A percentile compares a stretch with the other conserved stretches of the same genome.
These are phyloP conservation scores for Claviceps spartinae DNA, from an alignment of 2,329 filamentous ascomycete genomes.

Conservation along the genomic window DNA sequence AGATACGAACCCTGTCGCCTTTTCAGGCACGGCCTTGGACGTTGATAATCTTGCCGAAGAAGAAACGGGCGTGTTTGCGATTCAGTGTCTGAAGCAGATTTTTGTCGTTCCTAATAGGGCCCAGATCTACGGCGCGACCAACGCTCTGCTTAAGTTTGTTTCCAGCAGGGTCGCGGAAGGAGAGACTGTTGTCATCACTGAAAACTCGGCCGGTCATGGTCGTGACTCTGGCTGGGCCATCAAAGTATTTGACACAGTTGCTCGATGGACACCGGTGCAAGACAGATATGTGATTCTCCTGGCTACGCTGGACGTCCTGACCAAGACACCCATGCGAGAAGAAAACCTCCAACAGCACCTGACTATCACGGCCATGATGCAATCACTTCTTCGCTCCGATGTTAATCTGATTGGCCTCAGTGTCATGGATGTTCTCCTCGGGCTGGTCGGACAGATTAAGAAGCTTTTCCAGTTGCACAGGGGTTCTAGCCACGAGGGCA, in stretches of 20 bases:
- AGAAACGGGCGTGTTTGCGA: slow-evolving; percentile 69
- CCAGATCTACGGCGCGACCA: slow-evolving; percentile 68
- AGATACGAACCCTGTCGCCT: slow-evolving; percentile 54
- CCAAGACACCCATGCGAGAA: slow-evolving; percentile 54
- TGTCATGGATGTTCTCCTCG: slow-evolving; percentile 85
- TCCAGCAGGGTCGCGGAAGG: slow-evolving; percentile 40
- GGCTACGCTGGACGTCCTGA: slow-evolving; percentile 63
- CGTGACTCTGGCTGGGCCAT: slow-evolving; percentile 62
- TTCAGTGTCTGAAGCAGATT: slow-evolving; percentile 76
- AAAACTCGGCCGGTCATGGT: slow-evolving; percentile 25
- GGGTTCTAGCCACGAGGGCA: slow-evolving; percentile 19
- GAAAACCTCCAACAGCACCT: slow-evolving; percentile 61
- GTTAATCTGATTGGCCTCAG: slow-evolving; percentile 91
- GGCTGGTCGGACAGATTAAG: slow-evolving; percentile 72
- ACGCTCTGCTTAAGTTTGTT: slow-evolving; percentile 62
- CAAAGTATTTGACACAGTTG: slow-evolving; percentile 64
- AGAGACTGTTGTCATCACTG: slow-evolving; percentile 37
- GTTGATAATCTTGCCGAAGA: slow-evolving; percentile 84
- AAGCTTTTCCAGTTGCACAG: slow-evolving; percentile 55
- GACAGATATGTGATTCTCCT: slow-evolving; percentile 86
- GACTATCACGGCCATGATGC: slow-evolving; percentile 63
- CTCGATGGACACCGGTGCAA: slow-evolving; percentile 84
- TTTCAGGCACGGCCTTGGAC: slow-evolving; percentile 71
- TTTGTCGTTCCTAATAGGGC: slow-evolving; percentile 70
- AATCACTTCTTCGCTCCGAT: slow-evolving; percentile 70